Evolutionary conservation across 192 early-diverging fungal species (phyloP), one percentile per base, ranked within the genome.

Genomic region (Gigaspora rosea): DNA sequence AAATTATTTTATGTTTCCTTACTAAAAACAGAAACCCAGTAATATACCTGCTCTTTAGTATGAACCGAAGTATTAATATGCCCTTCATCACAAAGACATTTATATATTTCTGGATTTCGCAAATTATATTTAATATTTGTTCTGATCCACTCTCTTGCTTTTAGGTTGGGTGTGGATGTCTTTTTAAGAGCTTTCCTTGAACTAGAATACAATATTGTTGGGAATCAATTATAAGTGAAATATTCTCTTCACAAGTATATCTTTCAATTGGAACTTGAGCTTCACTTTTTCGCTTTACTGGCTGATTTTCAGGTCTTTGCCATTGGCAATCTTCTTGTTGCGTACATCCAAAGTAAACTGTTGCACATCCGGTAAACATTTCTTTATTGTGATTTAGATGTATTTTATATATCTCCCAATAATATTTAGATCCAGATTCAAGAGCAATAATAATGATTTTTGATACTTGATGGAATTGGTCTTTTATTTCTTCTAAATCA

Each of bases 401-500:
- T 35, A 71, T 11, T 71, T 71, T 9, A 1, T 13, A 2, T 18
- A 71, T 16, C 52, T 71, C 49, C 69, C 49, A 71, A 13, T 71
- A 71, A 56, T 71, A 71, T 1, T 33, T 20, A 54, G 49, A 71
- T 33, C 69, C 69, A 71, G n/a, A 50, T 22, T 71, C 69, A 32
- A 71, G 4, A 11, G 41, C 22, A 22, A 71, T 32, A 27, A 20
- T 48, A 18, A 66, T 16, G 4, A 48, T 33, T n/a, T 66, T 66
- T 66, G 35, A 20, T 11, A 71, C 7, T 32, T 54, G 32, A 50
- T 52, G 18, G 22, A 71, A 71, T 50, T 49, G 50, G 13, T 71
- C 50, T 12, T 71, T 66, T 8, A 66, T 41, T 66, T 22, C 12
- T 18, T 36, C 13, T 35, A 66, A 35, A 66, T 66, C 33, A 47